Evolutionary conservation across 495 filamentous ascomycete genomes (phyloP).

Genomic region (Sordaria brevicollis): DNA sequence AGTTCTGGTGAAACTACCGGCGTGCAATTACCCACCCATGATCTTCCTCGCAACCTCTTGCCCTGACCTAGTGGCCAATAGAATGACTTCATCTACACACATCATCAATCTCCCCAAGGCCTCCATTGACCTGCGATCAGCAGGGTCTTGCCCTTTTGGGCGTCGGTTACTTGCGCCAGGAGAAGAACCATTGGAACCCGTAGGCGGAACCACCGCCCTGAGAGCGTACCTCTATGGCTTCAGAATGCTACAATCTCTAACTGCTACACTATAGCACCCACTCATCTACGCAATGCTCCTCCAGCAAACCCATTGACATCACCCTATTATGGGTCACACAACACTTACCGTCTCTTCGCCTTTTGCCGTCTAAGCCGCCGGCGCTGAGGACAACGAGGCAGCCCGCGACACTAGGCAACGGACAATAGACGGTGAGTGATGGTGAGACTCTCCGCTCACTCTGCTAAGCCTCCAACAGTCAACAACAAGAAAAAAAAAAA

Average conservation of each 20-base stretch:
- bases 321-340: not conserved
- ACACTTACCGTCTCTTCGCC: slow-evolving; percentile 1
- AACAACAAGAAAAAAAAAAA: not conserved
- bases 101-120: slow-evolving; percentile 5
- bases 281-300: not conserved
- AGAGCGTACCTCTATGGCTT: not conserved
- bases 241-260: not conserved
- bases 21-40: not conserved
- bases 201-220: not conserved
- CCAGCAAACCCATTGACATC: not conserved
- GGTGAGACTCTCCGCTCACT: not conserved
- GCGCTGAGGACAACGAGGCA: slow-evolving; percentile 16
- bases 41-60: not conserved
- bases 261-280: not conserved
- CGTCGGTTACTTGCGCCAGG: not conserved
- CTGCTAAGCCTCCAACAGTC: not conserved
- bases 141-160: slow-evolving; percentile 20
- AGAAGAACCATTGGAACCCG: not conserved
- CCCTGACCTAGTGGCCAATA: slow-evolving; percentile 11
- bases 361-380: not conserved
- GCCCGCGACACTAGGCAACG: slow-evolving; percentile 13
- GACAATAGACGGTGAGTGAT: not conserved
- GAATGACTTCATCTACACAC: slow-evolving; percentile 13
- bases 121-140: slow-evolving; percentile 14
- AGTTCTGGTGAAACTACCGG: not conserved